Evolutionary conservation across 768 basidiomycete genomes (phyloP), one percentile per base, ranked within the genome.

Genomic region (Termitomyces sp.): DNA sequence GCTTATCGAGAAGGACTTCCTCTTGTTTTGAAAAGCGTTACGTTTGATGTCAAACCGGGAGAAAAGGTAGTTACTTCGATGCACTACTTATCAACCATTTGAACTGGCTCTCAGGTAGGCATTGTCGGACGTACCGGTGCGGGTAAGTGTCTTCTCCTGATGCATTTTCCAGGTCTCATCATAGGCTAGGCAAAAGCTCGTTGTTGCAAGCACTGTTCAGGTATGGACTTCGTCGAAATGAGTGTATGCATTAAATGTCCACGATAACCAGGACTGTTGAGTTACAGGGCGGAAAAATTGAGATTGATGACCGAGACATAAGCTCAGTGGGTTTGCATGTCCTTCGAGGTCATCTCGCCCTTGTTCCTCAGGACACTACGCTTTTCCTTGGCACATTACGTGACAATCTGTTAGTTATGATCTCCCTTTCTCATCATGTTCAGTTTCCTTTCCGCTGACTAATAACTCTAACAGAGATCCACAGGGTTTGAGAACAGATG

Each of bases 361-460:
- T 88, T 52, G 85, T 90, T 17, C 88, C 87, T 17, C 88, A 88
- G 67, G 82, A 85, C 52, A 74, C 75, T 11, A 75, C 77, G 5
- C 69, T 83, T 3, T 84, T 80, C 64, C 61, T 75, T 17, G 76
- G 75, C 16, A 75, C 76, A 2, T 62, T 77, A 21, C 67, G 79
- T 51, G 68, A 82, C 61, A 76, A 76, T 68, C 58, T 77, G 76
- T 71, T 45, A 14, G 67, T 58, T 34, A 34, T 34, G 32, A 34
- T 34, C 10, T 2, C 32, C 32, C 27, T 42, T 59, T 52, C 46
- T 10, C 25, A 25, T 3, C 17, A 17, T 41, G 5, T 44, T 3
- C 21, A 41, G 11, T 41, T 21, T 41, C 19, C 11, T 41, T 32
- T 43, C 17, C 14, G 40, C 44, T 40, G n/a, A 60, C 46, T 21